phyloP scores from a whole-genome alignment of 768 basidiomycete species.

The Podaxis sp. region DNA sequence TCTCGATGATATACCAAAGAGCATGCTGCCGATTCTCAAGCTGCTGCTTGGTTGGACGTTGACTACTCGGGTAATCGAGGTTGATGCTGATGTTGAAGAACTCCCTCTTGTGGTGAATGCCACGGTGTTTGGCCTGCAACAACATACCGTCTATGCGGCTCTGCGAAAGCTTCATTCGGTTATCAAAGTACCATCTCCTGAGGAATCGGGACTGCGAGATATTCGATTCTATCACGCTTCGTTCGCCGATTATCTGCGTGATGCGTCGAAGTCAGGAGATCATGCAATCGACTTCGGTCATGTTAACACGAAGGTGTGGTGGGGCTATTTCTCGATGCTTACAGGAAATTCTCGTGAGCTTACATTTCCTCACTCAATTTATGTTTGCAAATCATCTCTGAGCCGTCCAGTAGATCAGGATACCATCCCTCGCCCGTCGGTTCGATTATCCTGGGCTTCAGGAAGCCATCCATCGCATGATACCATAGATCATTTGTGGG shows the following conservation, averaged over 20 bases:
- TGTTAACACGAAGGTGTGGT: neutral
- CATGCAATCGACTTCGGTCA: neutral
- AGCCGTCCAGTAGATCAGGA: neutral
- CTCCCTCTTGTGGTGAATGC: neutral
- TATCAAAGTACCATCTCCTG: neutral
- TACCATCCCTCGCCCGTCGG: neutral
- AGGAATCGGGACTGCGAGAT: neutral
- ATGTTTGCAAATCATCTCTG: neutral
- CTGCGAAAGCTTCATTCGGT: neutral
- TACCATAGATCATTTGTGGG: neutral
- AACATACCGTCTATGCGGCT: neutral
- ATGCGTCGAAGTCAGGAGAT: neutral
- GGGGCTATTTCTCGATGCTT: neutral
- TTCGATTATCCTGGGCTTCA: neutral
- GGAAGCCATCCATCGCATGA: neutral
- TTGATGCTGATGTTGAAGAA: neutral
- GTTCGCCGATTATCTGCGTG: neutral
- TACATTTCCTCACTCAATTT: neutral
- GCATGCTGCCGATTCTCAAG: neutral
- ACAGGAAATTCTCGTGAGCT: neutral
- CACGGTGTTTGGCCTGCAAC: neutral
- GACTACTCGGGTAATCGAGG: neutral
- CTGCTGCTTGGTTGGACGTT: neutral
- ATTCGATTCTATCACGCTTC: conserved; percentile 1
- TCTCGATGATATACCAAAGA: neutral